Percentiles rank a stretch among this genome's conserved stretches.
phyloP scores from a whole-genome alignment of 495 filamentous ascomycete genomes.

The Penicillium pulvis region DNA sequence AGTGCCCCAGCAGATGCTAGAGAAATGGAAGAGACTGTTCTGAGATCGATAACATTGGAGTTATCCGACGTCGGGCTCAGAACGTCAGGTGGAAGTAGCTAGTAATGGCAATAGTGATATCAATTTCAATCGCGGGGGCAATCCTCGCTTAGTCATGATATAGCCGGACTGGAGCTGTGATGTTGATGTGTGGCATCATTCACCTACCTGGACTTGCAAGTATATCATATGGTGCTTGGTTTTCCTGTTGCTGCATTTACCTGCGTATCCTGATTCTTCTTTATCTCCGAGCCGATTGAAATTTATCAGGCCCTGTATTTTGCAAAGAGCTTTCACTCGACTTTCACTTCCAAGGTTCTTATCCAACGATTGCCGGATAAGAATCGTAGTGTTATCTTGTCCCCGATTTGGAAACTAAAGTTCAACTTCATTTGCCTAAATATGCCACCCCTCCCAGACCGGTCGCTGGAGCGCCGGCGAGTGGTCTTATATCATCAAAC shows the following conservation, averaged over 20 bases:
- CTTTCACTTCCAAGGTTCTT: background rate
- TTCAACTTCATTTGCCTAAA: slow-evolving; percentile 4
- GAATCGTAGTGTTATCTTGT: background rate
- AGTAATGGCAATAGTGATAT: background rate
- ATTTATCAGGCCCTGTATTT: background rate
- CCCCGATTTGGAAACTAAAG: background rate
- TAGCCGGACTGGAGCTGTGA: background rate
- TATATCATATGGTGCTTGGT: background rate
- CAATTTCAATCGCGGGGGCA: background rate
- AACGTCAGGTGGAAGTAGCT: too few relatives aligned
- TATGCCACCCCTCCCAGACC: slow-evolving; percentile 39
- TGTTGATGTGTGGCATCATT: background rate
- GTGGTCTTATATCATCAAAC: slow-evolving; percentile 77
- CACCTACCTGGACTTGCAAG: background rate
- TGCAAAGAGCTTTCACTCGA: background rate
- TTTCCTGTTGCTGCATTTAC: background rate
- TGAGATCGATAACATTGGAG: background rate
- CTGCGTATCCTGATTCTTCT: background rate
- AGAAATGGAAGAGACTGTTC: background rate
- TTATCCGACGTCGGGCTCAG: background rate
- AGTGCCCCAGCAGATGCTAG: background rate
- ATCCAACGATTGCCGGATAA: background rate
- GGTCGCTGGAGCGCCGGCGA: slow-evolving; percentile 39
- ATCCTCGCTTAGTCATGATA: background rate
- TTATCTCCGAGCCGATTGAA: background rate